These are phyloP conservation scores for Salvia sclarea DNA, from an alignment of 305 asterid species.

Conservation along the genomic window DNA sequence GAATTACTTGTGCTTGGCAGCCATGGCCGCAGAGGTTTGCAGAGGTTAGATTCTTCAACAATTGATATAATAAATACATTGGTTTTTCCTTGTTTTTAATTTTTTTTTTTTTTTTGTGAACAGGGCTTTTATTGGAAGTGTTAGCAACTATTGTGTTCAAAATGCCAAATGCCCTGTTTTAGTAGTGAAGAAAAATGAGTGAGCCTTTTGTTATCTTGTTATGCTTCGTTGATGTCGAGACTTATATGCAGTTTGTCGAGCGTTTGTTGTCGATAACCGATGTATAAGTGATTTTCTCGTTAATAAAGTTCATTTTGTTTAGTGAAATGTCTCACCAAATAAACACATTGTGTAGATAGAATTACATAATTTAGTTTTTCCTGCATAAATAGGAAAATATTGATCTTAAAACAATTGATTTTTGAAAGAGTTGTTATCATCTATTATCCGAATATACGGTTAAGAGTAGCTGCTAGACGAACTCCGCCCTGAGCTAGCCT, in stretches of 20 bases:
- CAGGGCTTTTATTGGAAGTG: conserved; percentile 70
- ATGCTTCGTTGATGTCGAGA: no score
- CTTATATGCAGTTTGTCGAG: not conserved
- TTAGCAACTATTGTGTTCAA: conserved; percentile 62
- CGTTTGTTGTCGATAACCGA: not conserved
- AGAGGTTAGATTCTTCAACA: conserved; percentile 41
- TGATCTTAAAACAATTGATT: not conserved
- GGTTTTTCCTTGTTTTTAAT: no score
- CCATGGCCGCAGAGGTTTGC: conserved; percentile 47
- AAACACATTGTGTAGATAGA: not conserved
- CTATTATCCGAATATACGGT: conserved; percentile 65
- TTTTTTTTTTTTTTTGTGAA: not conserved
- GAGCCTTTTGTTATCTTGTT: not conserved
- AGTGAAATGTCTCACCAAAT: not conserved
- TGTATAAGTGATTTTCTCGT: not conserved
- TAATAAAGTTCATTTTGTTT: not conserved
- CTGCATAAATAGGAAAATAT: not conserved
- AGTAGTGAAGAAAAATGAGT: conserved; percentile 46
- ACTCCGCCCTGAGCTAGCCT: conserved; percentile 89
- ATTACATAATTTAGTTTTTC: not conserved
- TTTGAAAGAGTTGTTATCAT: not conserved
- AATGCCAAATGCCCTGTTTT: conserved; percentile 61
- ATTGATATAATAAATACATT: no score
- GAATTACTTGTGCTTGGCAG: conserved; percentile 56
- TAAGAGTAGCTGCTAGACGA: conserved; percentile 82